Conservation (phyloP, 345 rosid genomes). For the Gossypium stocksii region DNA sequence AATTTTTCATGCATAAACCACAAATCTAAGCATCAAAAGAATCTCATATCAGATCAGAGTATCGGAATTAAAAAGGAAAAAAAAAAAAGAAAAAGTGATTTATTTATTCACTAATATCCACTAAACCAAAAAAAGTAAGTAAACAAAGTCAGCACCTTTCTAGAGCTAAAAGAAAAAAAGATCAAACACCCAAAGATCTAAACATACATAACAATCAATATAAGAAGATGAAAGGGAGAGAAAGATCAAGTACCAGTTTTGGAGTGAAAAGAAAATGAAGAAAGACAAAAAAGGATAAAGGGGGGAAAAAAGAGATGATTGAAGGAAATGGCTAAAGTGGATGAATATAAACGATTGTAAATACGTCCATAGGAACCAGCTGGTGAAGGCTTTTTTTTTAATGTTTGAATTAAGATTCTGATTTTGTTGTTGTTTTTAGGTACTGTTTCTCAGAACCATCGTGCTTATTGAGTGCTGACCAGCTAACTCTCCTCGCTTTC, state of each 20-base stretch:
- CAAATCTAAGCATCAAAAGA: slow-evolving; percentile 15
- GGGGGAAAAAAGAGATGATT: neutral
- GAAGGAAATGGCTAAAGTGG: slow-evolving; percentile 6
- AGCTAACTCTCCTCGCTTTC: slow-evolving; percentile 7
- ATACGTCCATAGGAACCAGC: neutral
- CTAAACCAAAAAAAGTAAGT: neutral
- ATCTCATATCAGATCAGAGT: slow-evolving; percentile 11
- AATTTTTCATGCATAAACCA: neutral
- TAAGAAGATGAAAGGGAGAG: slow-evolving; percentile 2
- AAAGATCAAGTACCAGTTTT: slow-evolving; percentile 17
- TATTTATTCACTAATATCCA: neutral
- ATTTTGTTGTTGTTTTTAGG: slow-evolving; percentile 11
- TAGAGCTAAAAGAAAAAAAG: neutral
- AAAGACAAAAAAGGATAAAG: neutral
- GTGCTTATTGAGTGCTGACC: slow-evolving; percentile 28
- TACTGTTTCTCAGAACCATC: slow-evolving; percentile 30
- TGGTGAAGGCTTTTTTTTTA: slow-evolving; percentile 7
- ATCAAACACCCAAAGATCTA: neutral
- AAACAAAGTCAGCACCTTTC: slow-evolving; percentile 12
- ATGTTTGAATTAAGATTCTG: neutral
- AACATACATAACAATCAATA: neutral
- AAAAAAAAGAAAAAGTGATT: neutral
- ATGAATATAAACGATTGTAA: neutral
- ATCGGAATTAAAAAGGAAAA: neutral
- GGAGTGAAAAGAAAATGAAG: neutral